Evolutionary conservation across 805 yeast genomes (phyloP).

Genomic region (Metschnikowia arizonensis): DNA sequence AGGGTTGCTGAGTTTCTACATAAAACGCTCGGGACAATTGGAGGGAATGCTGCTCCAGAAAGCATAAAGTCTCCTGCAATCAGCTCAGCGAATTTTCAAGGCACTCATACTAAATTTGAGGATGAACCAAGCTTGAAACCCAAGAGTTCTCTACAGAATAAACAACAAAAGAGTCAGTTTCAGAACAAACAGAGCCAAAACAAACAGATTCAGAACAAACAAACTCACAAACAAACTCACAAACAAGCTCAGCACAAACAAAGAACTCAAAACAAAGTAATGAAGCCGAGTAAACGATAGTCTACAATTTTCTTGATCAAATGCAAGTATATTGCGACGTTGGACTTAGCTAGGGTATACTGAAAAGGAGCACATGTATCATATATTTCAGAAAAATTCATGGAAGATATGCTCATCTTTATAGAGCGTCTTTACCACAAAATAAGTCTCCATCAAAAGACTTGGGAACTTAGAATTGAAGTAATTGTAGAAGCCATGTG

Average conservation of each 20-base stretch:
- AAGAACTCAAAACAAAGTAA: too few species aligned
- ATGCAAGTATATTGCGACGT: background rate
- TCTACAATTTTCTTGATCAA: background rate
- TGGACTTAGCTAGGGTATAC: background rate
- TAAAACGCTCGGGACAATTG: constrained; percentile 39
- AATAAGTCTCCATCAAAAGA: constrained; percentile 70
- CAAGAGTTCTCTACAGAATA: background rate
- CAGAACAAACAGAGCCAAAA: background rate
- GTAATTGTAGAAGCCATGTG: constrained; percentile 78
- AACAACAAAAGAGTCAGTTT: background rate
- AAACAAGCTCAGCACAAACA: too few species aligned
- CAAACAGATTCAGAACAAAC: too few species aligned
- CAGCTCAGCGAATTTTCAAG: constrained; percentile 48
- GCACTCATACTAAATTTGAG: constrained; percentile 50
- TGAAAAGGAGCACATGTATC: background rate
- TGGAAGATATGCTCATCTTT: constrained; percentile 59
- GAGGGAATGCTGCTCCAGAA: constrained; percentile 29
- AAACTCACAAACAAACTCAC: too few species aligned
- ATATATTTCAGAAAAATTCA: constrained; percentile 27
- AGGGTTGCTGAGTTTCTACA: constrained; percentile 46
- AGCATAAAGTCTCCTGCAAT: constrained; percentile 45
- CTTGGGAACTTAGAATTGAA: constrained; percentile 75
- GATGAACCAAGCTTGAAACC: constrained; percentile 14
- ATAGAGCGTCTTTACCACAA: constrained; percentile 53
- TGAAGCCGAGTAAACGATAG: constrained; percentile 6